These are phyloP conservation scores for Lachnellula willkommii DNA, from an alignment of 2,329 filamentous ascomycete genomes.

Conservation along the genomic window DNA sequence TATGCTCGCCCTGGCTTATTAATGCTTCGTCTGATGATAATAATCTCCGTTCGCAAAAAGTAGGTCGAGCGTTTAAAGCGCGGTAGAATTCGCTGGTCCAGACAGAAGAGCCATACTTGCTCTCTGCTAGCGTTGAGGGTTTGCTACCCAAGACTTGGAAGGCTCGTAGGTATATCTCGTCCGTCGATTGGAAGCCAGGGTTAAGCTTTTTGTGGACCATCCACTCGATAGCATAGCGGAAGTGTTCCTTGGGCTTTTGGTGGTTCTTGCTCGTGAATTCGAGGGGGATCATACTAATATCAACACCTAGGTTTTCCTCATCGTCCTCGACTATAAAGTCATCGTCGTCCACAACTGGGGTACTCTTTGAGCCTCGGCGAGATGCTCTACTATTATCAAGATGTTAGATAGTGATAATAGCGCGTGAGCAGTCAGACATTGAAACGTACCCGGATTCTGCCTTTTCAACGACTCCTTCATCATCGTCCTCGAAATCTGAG, in stretches of 20 bases:
- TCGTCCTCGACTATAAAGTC: constrained; percentile 62
- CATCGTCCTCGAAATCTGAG: constrained; percentile 47
- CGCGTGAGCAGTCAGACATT: not conserved
- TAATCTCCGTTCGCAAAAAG: constrained; percentile 35
- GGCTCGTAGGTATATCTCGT: constrained; percentile 61
- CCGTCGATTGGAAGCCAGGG: constrained; percentile 58
- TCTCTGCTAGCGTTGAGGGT: constrained; percentile 56
- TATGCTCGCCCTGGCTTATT: constrained; percentile 37
- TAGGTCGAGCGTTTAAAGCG: constrained; percentile 60
- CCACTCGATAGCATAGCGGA: constrained; percentile 71
- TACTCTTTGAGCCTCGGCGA: not conserved
- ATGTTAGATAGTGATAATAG: too few relatives aligned
- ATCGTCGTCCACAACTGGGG: constrained; percentile 18
- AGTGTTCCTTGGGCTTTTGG: constrained; percentile 65
- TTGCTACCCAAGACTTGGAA: constrained; percentile 70
- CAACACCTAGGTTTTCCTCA: constrained; percentile 51
- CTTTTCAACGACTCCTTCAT: constrained; percentile 22
- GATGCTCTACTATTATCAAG: too few relatives aligned
- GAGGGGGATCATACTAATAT: constrained; percentile 52
- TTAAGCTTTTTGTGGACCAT: constrained; percentile 75
- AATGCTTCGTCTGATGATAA: constrained; percentile 35
- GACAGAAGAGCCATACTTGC: constrained; percentile 65
- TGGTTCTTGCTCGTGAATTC: constrained; percentile 62
- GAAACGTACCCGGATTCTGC: constrained; percentile 1
- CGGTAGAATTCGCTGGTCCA: constrained; percentile 65